These are phyloP conservation scores for Canna indica DNA, from an alignment of 176 grass and related monocot species.

Conservation along the genomic window DNA sequence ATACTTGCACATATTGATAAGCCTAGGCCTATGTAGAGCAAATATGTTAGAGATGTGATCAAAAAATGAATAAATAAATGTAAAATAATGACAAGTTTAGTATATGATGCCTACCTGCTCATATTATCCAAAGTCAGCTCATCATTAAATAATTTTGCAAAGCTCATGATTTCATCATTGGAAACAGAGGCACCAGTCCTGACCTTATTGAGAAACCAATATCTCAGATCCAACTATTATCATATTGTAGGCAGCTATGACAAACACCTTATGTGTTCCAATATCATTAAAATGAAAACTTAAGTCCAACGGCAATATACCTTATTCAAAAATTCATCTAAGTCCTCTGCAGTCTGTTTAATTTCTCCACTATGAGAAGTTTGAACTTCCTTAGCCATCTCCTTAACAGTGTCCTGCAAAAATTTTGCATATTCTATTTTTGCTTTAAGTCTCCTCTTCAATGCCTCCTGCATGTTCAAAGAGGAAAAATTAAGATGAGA, in stretches of 20 bases:
- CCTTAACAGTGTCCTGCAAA: slow-evolving; percentile 91
- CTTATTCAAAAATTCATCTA: slow-evolving; percentile 90
- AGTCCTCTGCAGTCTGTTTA: slow-evolving; percentile 88
- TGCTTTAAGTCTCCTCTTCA: slow-evolving; percentile 82
- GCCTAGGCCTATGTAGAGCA: slow-evolving; percentile 48
- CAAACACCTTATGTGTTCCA: slow-evolving; percentile 1
- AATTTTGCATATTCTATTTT: slow-evolving; percentile 90
- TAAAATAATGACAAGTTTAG: slow-evolving; percentile 11
- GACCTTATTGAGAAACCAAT: slow-evolving; percentile 48
- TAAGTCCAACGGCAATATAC: slow-evolving; percentile 14
- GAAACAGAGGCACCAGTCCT: slow-evolving; percentile 77
- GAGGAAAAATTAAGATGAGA: slow-evolving; percentile 11
- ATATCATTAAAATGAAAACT: slow-evolving; percentile 19
- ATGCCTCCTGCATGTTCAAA: slow-evolving; percentile 50
- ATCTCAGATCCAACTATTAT: slow-evolving; percentile 29
- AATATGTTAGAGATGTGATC: not conserved
- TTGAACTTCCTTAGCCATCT: slow-evolving; percentile 99
- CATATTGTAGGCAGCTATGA: slow-evolving; percentile 10
- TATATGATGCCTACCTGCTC: slow-evolving; percentile 47
- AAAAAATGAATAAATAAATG: slow-evolving; percentile 5
- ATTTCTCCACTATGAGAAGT: slow-evolving; percentile 66
- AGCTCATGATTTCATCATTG: slow-evolving; percentile 92
- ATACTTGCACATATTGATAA: slow-evolving; percentile 99
- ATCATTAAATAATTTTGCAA: slow-evolving; percentile 97
- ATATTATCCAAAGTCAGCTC: slow-evolving; percentile 98